Base-by-base conservation (phyloP, 2,329 filamentous ascomycete genomes). In the Cercospora beticola region DNA sequence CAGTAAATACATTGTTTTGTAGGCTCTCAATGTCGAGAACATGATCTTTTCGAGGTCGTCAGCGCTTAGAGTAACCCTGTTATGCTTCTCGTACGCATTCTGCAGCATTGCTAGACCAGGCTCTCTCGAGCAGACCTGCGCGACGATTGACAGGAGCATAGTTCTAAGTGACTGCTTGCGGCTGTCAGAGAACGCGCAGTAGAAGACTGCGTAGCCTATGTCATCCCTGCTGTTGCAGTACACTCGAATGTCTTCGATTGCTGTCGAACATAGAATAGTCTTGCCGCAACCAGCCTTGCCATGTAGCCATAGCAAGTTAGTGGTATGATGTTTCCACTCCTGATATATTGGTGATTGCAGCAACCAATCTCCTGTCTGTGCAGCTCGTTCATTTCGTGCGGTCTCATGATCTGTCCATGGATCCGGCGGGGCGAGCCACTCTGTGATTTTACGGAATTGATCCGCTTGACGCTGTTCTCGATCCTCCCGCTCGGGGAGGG, bases 311-410 rank as follows among this genome's bases (percentile, higher is more conserved):
- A 40, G 33, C 33, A 40, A 40, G 33, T 14, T 14, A 16, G 33
- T 16, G 0, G 5, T 7, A 7, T 1, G 3, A 1, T 0, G 0
- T 16, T 40, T 40, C 33, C 33, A 40, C 2, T 16, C 5, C 0
- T 40, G 4, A 5, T 16, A 40, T 0, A 16, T 6, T 3, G 33
- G 5, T 7, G 33, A 40, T 2, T 40, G 5, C 33, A 40, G 14
- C 5, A 40, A 5, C 33, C 33, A 40, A 3, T 40, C 4, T 6
- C 33, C 33, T 0, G 33, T 40, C 5, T 40, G 5, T 0, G 1
- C 33, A 3, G 33, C 33, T 40, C 33, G 33, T 40, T 5, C 33
- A 1, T 7, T 3, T 5, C 33, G 33, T 16, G 33, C 33, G 16
- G 1, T 40, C 14, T 40, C 33, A 40, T 40, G 33, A 14, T 40